Evolutionary conservation across 2,329 filamentous ascomycete genomes (phyloP), one percentile per base, ranked within the genome.

Genomic region (Didymella segeticola): DNA sequence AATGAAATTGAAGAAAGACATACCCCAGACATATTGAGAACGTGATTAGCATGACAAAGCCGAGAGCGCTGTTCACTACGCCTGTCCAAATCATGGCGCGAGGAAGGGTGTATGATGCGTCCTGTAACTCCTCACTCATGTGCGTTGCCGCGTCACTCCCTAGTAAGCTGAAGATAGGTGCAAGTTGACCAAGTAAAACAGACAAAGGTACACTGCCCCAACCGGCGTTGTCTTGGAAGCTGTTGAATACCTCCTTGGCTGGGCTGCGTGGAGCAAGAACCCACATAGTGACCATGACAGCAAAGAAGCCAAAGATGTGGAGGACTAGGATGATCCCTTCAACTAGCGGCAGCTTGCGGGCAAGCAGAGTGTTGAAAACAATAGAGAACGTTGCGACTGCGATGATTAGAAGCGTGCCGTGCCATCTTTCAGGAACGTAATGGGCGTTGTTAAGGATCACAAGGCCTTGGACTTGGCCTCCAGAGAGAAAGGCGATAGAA

Each of bases 241-340:
- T 36, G 5, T 47, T 52, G 29, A 71, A 72, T 2, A 69, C 66
- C 0, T 68, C 55, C 11, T 46, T 61, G 17, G 69, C 47, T 12
- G 49, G 26, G 34, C 55, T 62, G n/a, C 62, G 59, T 12, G 65
- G 63, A 5, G 51, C 68, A 9, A 71, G 60, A 2, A 69, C 64
- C 68, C 68, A 72, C 45, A 72, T 54, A 2, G 63, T 63, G 15
- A 68, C 64, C 19, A 83, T 67, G 46, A 82, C 75, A 2, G 76
- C 80, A 56, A 83, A 79, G 58, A 83, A 79, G 1, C 80, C 81
- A 23, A 78, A 67, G 23, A 83, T 71, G 49, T 83, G 81, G 2
- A 83, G 58, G 12, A 80, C 67, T 1, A 82, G 17, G 5, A 48
- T 36, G 9, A 26, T 48, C 2, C 36, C 46, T 25, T 48, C 46